phyloP scores from a whole-genome alignment of 371 early-diverging fungal genomes.

The Zychaea mexicana region DNA sequence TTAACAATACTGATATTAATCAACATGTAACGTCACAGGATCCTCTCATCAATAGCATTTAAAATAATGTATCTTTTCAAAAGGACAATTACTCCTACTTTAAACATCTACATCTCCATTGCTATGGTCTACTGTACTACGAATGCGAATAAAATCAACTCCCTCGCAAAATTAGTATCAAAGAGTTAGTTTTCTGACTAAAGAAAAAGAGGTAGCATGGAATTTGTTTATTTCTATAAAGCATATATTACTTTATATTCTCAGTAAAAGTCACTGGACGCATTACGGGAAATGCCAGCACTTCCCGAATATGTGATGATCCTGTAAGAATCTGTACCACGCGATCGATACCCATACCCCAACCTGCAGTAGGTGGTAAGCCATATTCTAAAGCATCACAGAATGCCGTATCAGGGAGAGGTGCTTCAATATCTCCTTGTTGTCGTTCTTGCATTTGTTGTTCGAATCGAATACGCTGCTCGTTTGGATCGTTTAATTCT shows the following conservation, averaged over 20 bases:
- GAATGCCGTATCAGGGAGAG: constrained; percentile 83
- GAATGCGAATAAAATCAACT: no score
- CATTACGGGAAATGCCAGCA: constrained; percentile 87
- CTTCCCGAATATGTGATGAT: constrained; percentile 88
- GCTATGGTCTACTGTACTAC: no score
- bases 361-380: constrained; percentile 97
- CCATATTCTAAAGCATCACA: constrained; percentile 94
- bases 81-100: no score
- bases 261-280: constrained; percentile 10
- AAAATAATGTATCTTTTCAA: no score
- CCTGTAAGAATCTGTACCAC: constrained; percentile 89
- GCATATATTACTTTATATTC: neutral
- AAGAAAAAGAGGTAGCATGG: neutral
- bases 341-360: constrained; percentile 98
- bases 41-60: no score
- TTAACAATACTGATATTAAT: no score
- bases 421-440: constrained; percentile 86
- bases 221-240: neutral
- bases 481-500: constrained; percentile 98
- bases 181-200: no score
- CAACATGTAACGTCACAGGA: no score
- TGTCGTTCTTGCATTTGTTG: constrained; percentile 69
- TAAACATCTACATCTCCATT: no score
- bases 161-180: no score
- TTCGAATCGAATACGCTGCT: constrained; percentile 88